Evolutionary conservation across 1,284 basidiomycete species (phyloP), one percentile per base, ranked within the genome.

Genomic region (Polyporus tsugae): DNA sequence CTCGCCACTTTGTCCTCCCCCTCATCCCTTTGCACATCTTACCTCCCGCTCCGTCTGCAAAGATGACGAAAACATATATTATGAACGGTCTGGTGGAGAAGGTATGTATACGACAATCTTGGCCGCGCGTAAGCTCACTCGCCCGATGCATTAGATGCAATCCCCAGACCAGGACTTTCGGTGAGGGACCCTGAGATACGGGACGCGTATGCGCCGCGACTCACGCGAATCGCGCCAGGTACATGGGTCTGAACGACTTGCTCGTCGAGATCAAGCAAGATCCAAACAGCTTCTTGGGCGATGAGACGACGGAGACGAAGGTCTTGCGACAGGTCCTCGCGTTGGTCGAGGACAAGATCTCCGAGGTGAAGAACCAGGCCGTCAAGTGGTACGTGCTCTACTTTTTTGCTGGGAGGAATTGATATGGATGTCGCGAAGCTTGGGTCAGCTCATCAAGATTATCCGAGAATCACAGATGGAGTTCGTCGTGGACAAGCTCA

Each of bases 331-430:
- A 93, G 75, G 95, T 98, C 1, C 84, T 98, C 29, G 85, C 89
- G 29, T 86, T 97, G 29, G 91, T 98, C 13, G 91, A 95, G 76
- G 98, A 99, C 82, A 91, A 91, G 81, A 98, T 98, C 75, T 95
- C 95, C 17, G 97, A 99, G 82, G 98, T 99, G 73, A 99, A 99
- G 86, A 98, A 98, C 79, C 93, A 96, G 78, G 95, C 96, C 2
- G 97, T 98, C 17, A 95, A 96, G 83, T 96, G 95, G 97, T 95
- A 75, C 67, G 87, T 75, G 72, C 35, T 13, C 2, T 33, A 11
- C 42, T 42, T n/a, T 41, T n/a, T 49, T 29, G 33, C n/a, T 25
- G 46, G 13, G 11, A 2, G 38, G 6, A 9, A 11, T 52, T 17
- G 41, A 59, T 58, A 41, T 35, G 46, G n/a, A 58, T 22, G 25